A percentile compares a stretch with the other conserved stretches of the same genome.
Conservation (phyloP, 2,329 filamentous ascomycete genomes). For the Plenodomus tracheiphilus region DNA sequence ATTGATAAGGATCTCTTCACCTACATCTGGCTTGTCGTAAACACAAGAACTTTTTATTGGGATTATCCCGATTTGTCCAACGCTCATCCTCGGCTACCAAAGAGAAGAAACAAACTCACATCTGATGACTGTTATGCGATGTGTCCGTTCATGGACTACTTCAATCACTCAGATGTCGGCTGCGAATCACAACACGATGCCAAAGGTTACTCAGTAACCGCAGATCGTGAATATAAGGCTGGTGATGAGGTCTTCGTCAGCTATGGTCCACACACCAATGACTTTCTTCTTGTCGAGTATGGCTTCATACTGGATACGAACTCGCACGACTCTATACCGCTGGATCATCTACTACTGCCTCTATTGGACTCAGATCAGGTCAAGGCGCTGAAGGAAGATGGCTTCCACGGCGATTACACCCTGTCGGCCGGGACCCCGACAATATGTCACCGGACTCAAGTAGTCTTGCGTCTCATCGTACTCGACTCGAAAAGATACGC, state of each 20-base stretch:
- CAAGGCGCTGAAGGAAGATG: constrained; percentile 46
- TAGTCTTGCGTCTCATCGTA: constrained; percentile 45
- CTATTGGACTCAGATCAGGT: constrained; percentile 36
- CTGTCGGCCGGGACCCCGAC: constrained; percentile 26
- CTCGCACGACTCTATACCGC: constrained; percentile 44
- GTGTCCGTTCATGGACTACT: constrained; percentile 73
- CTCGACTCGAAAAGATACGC: constrained; percentile 35
- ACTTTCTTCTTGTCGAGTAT: constrained; percentile 72
- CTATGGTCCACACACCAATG: constrained; percentile 72
- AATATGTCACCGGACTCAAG: constrained; percentile 52
- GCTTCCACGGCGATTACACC: constrained; percentile 45
- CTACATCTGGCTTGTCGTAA: constrained; percentile 64
- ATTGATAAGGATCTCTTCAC: constrained; percentile 50
- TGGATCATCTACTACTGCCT: constrained; percentile 50
- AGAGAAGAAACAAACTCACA: constrained; percentile 45
- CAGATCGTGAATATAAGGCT: constrained; percentile 53
- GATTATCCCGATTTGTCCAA: constrained; percentile 46
- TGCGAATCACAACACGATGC: constrained; percentile 58
- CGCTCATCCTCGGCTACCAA: constrained; percentile 47
- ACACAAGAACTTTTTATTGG: constrained; percentile 64
- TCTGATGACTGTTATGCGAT: constrained; percentile 66
- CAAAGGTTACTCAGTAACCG: constrained; percentile 59
- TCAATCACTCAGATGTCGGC: constrained; percentile 59
- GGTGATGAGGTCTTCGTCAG: constrained; percentile 70
- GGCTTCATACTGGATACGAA: constrained; percentile 50